Evolutionary conservation across 2,329 filamentous ascomycete genomes (phyloP).

Genomic region (Moelleriella libera): DNA sequence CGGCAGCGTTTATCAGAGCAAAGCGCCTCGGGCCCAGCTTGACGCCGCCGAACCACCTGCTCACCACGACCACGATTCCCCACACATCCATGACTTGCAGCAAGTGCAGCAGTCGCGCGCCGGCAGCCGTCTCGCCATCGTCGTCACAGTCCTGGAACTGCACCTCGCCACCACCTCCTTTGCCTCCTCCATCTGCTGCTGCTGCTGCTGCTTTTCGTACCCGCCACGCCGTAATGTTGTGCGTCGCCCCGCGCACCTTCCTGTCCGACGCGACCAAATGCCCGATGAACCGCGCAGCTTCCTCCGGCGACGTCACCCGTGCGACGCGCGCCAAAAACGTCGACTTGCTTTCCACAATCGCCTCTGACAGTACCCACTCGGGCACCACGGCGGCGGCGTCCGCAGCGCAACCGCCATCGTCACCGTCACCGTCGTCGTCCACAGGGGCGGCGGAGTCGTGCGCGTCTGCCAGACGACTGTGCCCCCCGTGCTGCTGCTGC

Average conservation of each 20-base stretch:
- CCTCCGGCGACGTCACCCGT: slow-evolving; percentile 49
- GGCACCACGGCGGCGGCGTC: slow-evolving; percentile 17
- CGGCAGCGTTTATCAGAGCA: slow-evolving; percentile 74
- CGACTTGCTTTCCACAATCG: slow-evolving; percentile 70
- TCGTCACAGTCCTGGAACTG: slow-evolving; percentile 85
- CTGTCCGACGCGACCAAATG: slow-evolving; percentile 73
- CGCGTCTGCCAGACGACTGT: not conserved
- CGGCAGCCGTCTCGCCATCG: slow-evolving; percentile 88
- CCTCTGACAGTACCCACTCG: slow-evolving; percentile 61
- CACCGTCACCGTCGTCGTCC: not conserved
- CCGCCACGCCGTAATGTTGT: slow-evolving; percentile 93
- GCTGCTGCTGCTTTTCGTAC: slow-evolving; percentile 32
- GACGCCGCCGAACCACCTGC: slow-evolving; percentile 88
- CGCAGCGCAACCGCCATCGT: not conserved
- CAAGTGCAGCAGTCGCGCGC: slow-evolving; percentile 69
- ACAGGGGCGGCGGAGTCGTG: not conserved
- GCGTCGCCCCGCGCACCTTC: slow-evolving; percentile 72
- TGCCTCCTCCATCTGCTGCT: slow-evolving; percentile 18
- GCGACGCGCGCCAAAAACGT: slow-evolving; percentile 74
- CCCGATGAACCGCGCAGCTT: slow-evolving; percentile 57
- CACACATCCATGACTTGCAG: slow-evolving; percentile 93
- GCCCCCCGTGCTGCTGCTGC: slow-evolving; percentile 5
- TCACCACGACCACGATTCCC: slow-evolving; percentile 86
- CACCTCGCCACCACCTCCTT: not conserved
- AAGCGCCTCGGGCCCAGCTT: slow-evolving; percentile 83